phyloP scores from a whole-genome alignment of 176 grass and related monocot species.

The Eleusine indica region DNA sequence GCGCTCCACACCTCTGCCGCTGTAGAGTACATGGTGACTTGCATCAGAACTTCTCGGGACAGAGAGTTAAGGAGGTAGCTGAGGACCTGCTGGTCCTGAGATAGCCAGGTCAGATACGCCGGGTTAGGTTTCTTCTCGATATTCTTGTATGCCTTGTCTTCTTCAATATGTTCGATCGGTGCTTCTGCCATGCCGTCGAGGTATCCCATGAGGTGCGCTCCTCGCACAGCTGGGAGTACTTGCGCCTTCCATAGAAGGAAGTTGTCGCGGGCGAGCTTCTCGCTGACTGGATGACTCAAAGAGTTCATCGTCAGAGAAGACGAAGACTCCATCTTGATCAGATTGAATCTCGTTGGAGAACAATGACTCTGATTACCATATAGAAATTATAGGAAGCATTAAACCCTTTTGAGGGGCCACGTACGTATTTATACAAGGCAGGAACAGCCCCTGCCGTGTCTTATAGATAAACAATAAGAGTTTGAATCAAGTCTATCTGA shows the following conservation, averaged over 20 bases:
- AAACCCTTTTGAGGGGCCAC: too few species aligned
- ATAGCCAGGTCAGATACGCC: not conserved
- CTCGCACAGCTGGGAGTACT: not conserved
- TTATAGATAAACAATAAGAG: too few species aligned
- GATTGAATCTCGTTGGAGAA: too few species aligned
- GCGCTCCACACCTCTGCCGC: not conserved
- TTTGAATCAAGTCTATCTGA: too few species aligned
- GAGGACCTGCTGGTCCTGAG: not conserved
- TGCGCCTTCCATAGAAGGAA: not conserved
- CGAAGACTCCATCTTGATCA: too few species aligned
- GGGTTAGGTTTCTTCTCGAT: not conserved
- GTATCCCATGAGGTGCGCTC: not conserved
- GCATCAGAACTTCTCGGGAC: not conserved
- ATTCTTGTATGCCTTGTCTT: not conserved
- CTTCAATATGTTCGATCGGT: not conserved
- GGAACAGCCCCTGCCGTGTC: too few species aligned
- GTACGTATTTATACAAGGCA: too few species aligned
- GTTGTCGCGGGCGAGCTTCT: not conserved
- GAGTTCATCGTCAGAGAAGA: too few species aligned
- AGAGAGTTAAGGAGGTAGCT: not conserved
- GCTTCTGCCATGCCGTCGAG: not conserved
- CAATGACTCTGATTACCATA: too few species aligned
- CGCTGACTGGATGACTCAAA: not conserved
- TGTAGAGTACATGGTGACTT: not conserved
- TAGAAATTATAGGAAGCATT: too few species aligned